phyloP scores from a whole-genome alignment of 768 basidiomycete genomes.

The Hemileccinum impolitum region DNA sequence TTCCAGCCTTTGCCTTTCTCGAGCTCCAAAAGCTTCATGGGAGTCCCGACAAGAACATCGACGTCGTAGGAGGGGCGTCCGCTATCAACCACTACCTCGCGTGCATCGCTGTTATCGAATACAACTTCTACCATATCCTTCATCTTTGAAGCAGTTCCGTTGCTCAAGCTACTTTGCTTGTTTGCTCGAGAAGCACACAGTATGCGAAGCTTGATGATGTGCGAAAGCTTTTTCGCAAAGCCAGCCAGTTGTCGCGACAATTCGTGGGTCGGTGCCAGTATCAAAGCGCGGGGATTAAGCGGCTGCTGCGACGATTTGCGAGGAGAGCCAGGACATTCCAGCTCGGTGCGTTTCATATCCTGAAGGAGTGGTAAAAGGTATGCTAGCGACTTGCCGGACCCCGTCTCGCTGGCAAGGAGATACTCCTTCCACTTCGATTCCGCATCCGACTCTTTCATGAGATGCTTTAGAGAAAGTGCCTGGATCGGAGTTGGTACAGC shows the following conservation, averaged over 20 bases:
- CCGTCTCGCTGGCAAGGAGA: constrained; percentile 84
- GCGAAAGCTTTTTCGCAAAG: constrained; percentile 72
- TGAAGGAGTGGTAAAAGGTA: constrained; percentile 86
- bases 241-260: constrained; percentile 74
- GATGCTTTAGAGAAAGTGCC: constrained; percentile 62
- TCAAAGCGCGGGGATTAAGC: constrained; percentile 69
- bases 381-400: constrained; percentile 89
- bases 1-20: constrained; percentile 55
- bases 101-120: constrained; percentile 22
- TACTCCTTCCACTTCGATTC: constrained; percentile 37
- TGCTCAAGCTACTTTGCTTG: constrained; percentile 21
- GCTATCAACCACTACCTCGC: constrained; percentile 29
- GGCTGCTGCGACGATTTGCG: constrained; percentile 18
- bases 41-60: constrained; percentile 64
- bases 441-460: constrained; percentile 37
- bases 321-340: constrained; percentile 11
- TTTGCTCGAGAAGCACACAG: constrained; percentile 67
- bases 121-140: constrained; percentile 13
- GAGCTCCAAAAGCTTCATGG: constrained; percentile 60
- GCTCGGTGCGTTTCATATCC: constrained; percentile 66
- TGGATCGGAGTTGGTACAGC: constrained; percentile 78
- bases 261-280: constrained; percentile 89
- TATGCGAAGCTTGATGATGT: constrained; percentile 74
- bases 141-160: constrained; percentile 51
- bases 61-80: constrained; percentile 29